Conservation (phyloP, 1,284 basidiomycete genomes). For the Sanghuangporus baumii region DNA sequence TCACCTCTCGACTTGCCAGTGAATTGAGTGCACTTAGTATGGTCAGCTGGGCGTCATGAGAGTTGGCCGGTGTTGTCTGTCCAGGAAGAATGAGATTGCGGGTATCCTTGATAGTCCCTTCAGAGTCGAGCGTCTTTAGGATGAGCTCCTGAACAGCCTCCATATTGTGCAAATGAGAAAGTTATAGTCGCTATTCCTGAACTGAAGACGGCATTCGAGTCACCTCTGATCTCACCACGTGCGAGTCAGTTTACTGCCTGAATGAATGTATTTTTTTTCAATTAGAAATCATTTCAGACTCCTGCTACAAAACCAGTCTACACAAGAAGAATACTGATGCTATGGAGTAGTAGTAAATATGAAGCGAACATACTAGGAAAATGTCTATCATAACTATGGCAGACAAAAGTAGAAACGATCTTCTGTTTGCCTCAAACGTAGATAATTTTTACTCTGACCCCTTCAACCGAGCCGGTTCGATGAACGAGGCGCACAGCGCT, state of each 20-base stretch:
- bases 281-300: no score
- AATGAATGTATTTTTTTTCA: not conserved
- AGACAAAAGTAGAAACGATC: constrained; percentile 40
- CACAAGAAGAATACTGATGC: not conserved
- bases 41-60: constrained; percentile 72
- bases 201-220: not conserved
- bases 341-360: not conserved
- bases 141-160: constrained; percentile 77
- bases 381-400: constrained; percentile 71
- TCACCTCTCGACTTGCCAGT: constrained; percentile 77
- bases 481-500: not conserved
- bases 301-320: no score
- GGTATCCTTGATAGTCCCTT: constrained; percentile 67
- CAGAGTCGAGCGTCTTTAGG: constrained; percentile 62
- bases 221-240: not conserved
- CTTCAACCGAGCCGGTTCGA: constrained; percentile 26
- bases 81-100: constrained; percentile 67
- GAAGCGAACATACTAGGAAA: not conserved
- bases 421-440: constrained; percentile 71
- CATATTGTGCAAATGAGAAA: not conserved
- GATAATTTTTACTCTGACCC: constrained; percentile 35
- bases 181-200: not conserved
- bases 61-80: constrained; percentile 47
- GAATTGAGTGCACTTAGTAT: constrained; percentile 89
- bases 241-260: not conserved